Conservation (phyloP, 2,329 filamentous ascomycete genomes). For the Mycosphaerelloides madeirae region DNA sequence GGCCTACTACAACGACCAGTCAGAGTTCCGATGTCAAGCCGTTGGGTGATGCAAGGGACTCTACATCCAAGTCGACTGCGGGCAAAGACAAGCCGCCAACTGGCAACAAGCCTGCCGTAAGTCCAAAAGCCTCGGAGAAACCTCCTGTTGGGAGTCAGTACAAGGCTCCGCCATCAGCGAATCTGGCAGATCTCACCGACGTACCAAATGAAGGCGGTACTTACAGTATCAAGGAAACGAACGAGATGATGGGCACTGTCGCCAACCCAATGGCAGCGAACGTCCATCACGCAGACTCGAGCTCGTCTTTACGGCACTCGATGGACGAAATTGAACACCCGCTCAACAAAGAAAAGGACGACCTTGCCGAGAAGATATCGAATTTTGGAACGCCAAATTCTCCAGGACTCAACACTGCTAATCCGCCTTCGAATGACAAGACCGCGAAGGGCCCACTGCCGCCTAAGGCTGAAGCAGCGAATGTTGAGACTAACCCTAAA, state of each 20-base stretch:
- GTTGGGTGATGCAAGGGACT: no score
- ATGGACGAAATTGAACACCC: conserved; percentile 1
- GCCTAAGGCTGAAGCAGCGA: background rate
- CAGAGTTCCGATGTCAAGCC: background rate
- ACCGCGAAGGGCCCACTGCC: conserved; percentile 6
- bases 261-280: conserved; percentile 1
- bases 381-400: background rate
- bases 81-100: no score
- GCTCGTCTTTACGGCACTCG: conserved; percentile 2
- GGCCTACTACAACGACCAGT: background rate
- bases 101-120: no score
- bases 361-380: background rate
- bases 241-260: background rate
- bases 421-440: background rate
- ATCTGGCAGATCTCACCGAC: no score
- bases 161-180: no score
- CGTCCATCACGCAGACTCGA: background rate
- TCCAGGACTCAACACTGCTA: background rate
- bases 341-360: background rate
- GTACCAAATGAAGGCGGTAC: no score
- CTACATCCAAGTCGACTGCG: no score
- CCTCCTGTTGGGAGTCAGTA: no score
- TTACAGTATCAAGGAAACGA: background rate
- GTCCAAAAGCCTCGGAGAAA: no score
- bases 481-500: background rate